A percentile compares a stretch with the other conserved stretches of the same genome.
Evolutionary conservation across 306 rosid genomes (phyloP).

Genomic region (Prinsepia uniflora): DNA sequence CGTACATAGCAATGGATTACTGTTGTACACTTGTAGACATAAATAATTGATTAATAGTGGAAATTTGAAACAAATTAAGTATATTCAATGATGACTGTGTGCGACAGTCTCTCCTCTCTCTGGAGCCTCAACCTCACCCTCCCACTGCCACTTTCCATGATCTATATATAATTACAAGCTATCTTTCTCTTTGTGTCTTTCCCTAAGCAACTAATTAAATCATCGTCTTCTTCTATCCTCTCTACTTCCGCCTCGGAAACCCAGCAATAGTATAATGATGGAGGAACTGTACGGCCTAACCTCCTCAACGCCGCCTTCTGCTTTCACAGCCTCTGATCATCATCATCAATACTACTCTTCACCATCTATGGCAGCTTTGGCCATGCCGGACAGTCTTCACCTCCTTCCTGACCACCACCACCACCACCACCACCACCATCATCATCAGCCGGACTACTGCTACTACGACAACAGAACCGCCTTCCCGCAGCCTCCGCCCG

Average conservation of each 20-base stretch:
- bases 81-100: too few relatives aligned
- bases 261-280: slow-evolving; percentile 22
- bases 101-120: background rate
- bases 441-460: slow-evolving; percentile 9
- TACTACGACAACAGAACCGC: background rate
- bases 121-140: slow-evolving; percentile 15
- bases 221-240: background rate
- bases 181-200: background rate
- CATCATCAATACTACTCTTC: background rate
- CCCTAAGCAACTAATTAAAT: background rate
- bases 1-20: too few relatives aligned
- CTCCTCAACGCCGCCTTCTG: slow-evolving; percentile 14
- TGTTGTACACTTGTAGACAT: too few relatives aligned
- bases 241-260: background rate
- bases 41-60: too few relatives aligned
- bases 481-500: slow-evolving; percentile 15
- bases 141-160: slow-evolving; percentile 1
- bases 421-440: background rate
- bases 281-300: slow-evolving; percentile 38
- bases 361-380: slow-evolving; percentile 12
- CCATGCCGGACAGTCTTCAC: slow-evolving; percentile 1
- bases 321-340: background rate
- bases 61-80: too few relatives aligned
- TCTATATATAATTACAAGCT: background rate
- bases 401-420: background rate